phyloP scores from a whole-genome alignment of 2,329 filamentous ascomycete genomes.

The Knoxdaviesia capensis region DNA sequence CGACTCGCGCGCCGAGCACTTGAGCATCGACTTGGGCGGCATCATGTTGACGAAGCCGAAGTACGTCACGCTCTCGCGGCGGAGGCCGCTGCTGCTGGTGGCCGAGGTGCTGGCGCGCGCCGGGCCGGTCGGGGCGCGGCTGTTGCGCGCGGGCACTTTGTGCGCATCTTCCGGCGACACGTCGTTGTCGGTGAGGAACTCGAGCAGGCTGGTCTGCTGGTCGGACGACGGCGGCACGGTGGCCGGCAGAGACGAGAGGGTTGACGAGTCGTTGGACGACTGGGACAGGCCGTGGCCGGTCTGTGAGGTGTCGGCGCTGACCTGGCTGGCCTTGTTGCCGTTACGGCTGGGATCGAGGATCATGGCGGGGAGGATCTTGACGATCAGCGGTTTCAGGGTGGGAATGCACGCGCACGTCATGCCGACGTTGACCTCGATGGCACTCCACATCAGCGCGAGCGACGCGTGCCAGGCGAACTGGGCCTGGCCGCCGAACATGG shows the following conservation, averaged over 20 bases:
- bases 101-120: slow-evolving; percentile 3
- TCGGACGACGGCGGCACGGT: background rate
- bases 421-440: slow-evolving; percentile 75
- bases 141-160: no score
- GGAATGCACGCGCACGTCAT: slow-evolving; percentile 88
- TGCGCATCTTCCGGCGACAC: slow-evolving; percentile 1
- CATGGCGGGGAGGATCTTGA: slow-evolving; percentile 38
- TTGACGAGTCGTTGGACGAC: background rate
- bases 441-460: slow-evolving; percentile 81
- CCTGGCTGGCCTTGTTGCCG: slow-evolving; percentile 5
- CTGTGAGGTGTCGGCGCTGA: background rate
- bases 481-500: slow-evolving; percentile 28
- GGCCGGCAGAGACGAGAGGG: no score
- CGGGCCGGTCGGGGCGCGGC: no score
- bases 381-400: slow-evolving; percentile 68
- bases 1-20: slow-evolving; percentile 41
- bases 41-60: slow-evolving; percentile 62
- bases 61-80: slow-evolving; percentile 20
- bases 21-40: slow-evolving; percentile 49
- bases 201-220: slow-evolving; percentile 1
- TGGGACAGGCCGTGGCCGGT: background rate
- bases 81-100: background rate
- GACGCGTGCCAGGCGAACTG: slow-evolving; percentile 58
- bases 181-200: slow-evolving; percentile 2
- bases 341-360: slow-evolving; percentile 22